A percentile compares a stretch with the other conserved stretches of the same genome.
phyloP scores from a whole-genome alignment of 2,329 filamentous ascomycete species.

The Sodiomyces alkalinus region DNA sequence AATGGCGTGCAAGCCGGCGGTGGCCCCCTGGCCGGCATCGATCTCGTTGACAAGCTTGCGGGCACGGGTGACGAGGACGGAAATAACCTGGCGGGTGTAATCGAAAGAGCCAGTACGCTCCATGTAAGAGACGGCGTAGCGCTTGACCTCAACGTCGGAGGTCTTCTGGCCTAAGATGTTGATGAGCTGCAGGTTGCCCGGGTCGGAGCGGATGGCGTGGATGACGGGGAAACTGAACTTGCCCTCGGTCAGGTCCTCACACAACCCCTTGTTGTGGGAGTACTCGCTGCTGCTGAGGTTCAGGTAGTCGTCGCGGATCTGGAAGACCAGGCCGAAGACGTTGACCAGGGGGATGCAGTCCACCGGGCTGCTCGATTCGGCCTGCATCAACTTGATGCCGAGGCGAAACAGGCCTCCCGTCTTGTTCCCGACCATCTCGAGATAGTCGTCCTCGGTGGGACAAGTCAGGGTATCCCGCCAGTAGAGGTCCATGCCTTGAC shows the following conservation, averaged over 20 bases:
- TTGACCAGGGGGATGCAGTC: constrained; percentile 79
- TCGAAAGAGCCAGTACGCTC: constrained; percentile 77
- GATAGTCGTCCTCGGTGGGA: constrained; percentile 74
- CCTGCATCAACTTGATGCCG: constrained; percentile 79
- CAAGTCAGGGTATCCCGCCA: constrained; percentile 78
- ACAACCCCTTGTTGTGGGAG: constrained; percentile 79
- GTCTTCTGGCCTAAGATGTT: constrained; percentile 91
- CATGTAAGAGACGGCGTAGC: constrained; percentile 85
- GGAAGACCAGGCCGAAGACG: constrained; percentile 71
- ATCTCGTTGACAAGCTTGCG: constrained; percentile 46
- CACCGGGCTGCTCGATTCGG: constrained; percentile 39
- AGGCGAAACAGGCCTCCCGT: constrained; percentile 77
- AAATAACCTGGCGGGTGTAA: constrained; percentile 59
- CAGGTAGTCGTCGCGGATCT: constrained; percentile 87
- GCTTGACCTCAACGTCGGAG: constrained; percentile 72
- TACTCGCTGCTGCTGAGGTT: constrained; percentile 68
- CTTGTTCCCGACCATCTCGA: constrained; percentile 91
- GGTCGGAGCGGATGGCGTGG: constrained; percentile 72
- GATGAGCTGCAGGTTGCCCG: constrained; percentile 61
- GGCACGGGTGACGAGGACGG: constrained; percentile 48
- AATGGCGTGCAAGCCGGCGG: constrained; percentile 46
- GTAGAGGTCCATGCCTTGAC: constrained; percentile 83
- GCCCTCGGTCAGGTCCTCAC: constrained; percentile 88
- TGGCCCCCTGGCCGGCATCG: constrained; percentile 43
- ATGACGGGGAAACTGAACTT: constrained; percentile 97